Evolutionary conservation across 371 early-diverging fungal genomes (phyloP).

Genomic region (Mucor racemosus): DNA sequence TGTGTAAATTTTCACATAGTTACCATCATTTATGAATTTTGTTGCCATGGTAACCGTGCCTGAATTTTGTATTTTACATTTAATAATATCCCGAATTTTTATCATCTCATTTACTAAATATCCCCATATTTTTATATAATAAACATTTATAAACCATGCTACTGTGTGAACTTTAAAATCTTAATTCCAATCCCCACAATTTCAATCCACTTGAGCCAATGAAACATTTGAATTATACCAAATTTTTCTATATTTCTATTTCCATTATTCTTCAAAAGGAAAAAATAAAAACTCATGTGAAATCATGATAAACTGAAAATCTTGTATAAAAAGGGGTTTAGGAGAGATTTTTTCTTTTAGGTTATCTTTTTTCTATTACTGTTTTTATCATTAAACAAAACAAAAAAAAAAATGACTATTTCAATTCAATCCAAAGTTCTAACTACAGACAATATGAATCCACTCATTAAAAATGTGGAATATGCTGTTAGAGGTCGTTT

Average conservation of each 20-base stretch:
- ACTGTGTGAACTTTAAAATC: not conserved
- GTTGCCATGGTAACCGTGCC: constrained; percentile 5
- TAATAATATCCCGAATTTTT: not conserved
- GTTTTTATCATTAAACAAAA: not conserved
- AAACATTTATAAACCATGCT: not conserved
- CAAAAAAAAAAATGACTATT: constrained; percentile 24
- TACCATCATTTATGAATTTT: not conserved
- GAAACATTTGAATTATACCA: not conserved
- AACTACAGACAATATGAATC: constrained; percentile 71
- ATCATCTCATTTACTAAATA: not conserved
- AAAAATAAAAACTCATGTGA: constrained; percentile 3
- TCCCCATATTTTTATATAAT: not conserved
- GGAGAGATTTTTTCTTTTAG: not conserved
- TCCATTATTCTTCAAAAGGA: not conserved
- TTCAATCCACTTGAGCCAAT: not conserved
- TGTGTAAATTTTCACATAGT: not conserved
- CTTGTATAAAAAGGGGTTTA: constrained; percentile 3
- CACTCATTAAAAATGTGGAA: constrained; percentile 75
- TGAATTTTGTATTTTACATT: not conserved
- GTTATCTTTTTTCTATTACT: no score
- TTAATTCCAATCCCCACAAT: not conserved
- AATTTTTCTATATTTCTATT: not conserved
- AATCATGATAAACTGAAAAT: not conserved
- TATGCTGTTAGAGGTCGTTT: constrained; percentile 97
- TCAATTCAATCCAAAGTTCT: constrained; percentile 57